A percentile compares a stretch with the other conserved stretches of the same genome.
Evolutionary conservation across 1,284 basidiomycete genomes (phyloP).

Genomic region (Vanrija pseudolonga): DNA sequence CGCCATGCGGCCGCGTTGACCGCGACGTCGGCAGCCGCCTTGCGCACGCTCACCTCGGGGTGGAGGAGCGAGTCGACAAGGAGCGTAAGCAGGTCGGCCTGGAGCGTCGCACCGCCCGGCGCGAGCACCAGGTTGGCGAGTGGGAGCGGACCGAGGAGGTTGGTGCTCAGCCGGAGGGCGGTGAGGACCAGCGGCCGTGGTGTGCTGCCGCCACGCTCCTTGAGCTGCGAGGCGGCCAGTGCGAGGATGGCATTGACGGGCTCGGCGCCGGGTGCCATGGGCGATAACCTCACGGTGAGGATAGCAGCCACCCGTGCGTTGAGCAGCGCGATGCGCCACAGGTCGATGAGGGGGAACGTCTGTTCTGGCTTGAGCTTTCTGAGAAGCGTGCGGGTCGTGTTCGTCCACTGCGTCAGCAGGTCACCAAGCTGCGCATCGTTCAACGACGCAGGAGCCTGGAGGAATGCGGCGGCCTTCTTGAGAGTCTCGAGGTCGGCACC

Average conservation of each 20-base stretch:
- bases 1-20: constrained; percentile 69
- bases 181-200: constrained; percentile 60
- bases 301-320: constrained; percentile 59
- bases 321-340: constrained; percentile 75
- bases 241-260: constrained; percentile 56
- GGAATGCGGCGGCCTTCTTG: constrained; percentile 59
- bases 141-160: constrained; percentile 60
- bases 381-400: constrained; percentile 54
- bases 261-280: constrained; percentile 59
- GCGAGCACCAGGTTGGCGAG: constrained; percentile 58
- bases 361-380: constrained; percentile 56
- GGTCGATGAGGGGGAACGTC: constrained; percentile 75
- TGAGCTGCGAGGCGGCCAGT: constrained; percentile 29
- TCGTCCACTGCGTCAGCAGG: constrained; percentile 51
- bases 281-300: constrained; percentile 48
- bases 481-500: constrained; percentile 48
- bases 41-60: constrained; percentile 64
- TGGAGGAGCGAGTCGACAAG: constrained; percentile 67
- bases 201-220: constrained; percentile 19
- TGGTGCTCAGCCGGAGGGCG: constrained; percentile 67
- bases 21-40: constrained; percentile 72
- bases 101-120: constrained; percentile 36
- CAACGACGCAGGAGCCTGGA: constrained; percentile 53
- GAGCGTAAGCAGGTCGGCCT: constrained; percentile 51
- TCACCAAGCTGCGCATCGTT: constrained; percentile 29